phyloP scores from a whole-genome alignment of 352 stramenopile species.

The Globisporangium carolinianum region DNA sequence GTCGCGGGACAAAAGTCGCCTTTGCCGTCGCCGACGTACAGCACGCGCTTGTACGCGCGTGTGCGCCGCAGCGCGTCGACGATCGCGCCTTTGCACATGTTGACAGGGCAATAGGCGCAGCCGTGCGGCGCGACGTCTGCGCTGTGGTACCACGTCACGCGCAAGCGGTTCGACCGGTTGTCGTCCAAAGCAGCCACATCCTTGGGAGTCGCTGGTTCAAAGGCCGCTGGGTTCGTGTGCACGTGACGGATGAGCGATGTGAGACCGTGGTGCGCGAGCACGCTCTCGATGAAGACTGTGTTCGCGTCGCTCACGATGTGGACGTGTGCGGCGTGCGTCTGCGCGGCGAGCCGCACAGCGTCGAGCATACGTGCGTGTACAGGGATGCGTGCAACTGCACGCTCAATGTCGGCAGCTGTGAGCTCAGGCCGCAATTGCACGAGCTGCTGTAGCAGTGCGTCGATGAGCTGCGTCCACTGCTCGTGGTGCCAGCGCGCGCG shows the following conservation, averaged over 20 bases:
- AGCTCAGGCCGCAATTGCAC: slow-evolving; percentile 17
- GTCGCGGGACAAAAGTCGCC: slow-evolving; percentile 43
- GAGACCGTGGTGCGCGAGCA: slow-evolving; percentile 27
- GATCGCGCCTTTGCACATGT: slow-evolving; percentile 64
- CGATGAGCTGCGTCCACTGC: slow-evolving; percentile 20
- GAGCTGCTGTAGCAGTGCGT: slow-evolving; percentile 25
- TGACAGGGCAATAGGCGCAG: slow-evolving; percentile 33
- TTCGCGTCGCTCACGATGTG: slow-evolving; percentile 47
- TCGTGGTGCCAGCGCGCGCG: slow-evolving; percentile 10
- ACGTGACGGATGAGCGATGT: slow-evolving; percentile 23
- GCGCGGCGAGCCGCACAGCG: slow-evolving; percentile 31
- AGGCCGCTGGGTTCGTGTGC: slow-evolving; percentile 30
- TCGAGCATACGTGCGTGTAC: slow-evolving; percentile 33
- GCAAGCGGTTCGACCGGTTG: slow-evolving; percentile 12
- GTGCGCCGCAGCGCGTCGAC: slow-evolving; percentile 26
- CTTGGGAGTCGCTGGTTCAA: slow-evolving; percentile 1
- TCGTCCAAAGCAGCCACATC: slow-evolving; percentile 8
- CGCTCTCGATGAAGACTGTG: slow-evolving; percentile 37
- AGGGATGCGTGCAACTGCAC: slow-evolving; percentile 22
- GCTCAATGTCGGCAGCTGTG: slow-evolving; percentile 17
- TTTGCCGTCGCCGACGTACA: slow-evolving; percentile 51
- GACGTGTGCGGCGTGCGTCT: slow-evolving; percentile 21
- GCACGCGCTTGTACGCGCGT: slow-evolving; percentile 24
- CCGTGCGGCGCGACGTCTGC: slow-evolving; percentile 24
- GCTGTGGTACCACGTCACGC: slow-evolving; percentile 29